Base-by-base conservation (phyloP, 2,329 filamentous ascomycete species). In the Aureobasidium lini region DNA sequence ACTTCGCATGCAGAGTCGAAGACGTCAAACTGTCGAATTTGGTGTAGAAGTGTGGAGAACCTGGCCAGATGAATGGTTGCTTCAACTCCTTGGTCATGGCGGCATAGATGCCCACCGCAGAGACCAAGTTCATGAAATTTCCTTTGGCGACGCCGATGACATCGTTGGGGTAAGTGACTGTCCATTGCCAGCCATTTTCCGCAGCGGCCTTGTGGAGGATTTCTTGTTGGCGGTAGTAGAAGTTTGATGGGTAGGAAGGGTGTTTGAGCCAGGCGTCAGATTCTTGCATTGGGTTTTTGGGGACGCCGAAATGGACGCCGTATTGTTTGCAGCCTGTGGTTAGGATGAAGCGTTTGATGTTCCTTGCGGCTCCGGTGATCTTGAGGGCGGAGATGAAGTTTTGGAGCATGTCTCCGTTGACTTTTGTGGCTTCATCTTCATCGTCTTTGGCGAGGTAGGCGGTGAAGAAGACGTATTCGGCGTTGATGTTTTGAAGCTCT, bases 291-390 rank as follows among this genome's bases (percentile, higher is more conserved):
- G 78, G 79, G 61, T 75, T 73, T 61, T 80, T 80, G 13, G 71
- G 66, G 9, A 69, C 70, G 8, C 79, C 78, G 1, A 81, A 71
- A 62, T 82, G 80, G 3, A 81, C 77, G 28, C 79, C 77, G 64
- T 81, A 82, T 57, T 83, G 78, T 64, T 82, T 82, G 37, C 72
- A 67, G 1, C 79, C 79, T 0, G 73, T 77, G 6, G 79, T 76
- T 9, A 82, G 70, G 23, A 81, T 66, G 59, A 82, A 71, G n/a
- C 76, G 72, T 63, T 79, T 78, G 47, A 81, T 64, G 11, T 71
- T 68, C 47, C 71, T 70, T 37, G 70, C 67, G 4, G 73, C 73
- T 0, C 75, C 75, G 1, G 73, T 77, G 15, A 73, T 71, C 0
- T 72, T 70, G 8, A 82, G 69, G 0, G 78, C 77, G 1, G 68